Percentiles rank a stretch among this genome's conserved stretches.
Conservation (phyloP, 2,329 filamentous ascomycete genomes). For the Aschersonia sp. region DNA sequence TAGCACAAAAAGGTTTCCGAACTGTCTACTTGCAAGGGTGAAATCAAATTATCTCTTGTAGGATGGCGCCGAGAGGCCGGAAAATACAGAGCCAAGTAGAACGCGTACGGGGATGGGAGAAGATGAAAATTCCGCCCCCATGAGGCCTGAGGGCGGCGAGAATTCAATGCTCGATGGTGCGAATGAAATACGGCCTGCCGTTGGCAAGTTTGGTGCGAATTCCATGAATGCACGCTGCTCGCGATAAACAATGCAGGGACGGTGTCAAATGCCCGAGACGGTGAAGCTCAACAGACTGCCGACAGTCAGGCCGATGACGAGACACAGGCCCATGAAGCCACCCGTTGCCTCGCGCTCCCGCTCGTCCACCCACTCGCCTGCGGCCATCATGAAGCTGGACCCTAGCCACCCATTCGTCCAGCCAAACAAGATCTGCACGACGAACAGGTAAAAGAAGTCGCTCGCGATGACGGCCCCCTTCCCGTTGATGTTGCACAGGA, state of each 20-base stretch:
- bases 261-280: slow-evolving; percentile 28
- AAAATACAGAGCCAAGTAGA: too few relatives aligned
- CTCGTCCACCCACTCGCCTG: slow-evolving; percentile 64
- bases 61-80: too few relatives aligned
- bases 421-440: slow-evolving; percentile 76
- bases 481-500: slow-evolving; percentile 77
- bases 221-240: too few relatives aligned
- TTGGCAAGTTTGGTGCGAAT: too few relatives aligned
- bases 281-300: slow-evolving; percentile 88
- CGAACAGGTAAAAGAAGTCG: slow-evolving; percentile 74
- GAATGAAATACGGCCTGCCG: neutral
- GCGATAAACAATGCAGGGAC: too few relatives aligned
- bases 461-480: slow-evolving; percentile 59
- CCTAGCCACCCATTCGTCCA: slow-evolving; percentile 77
- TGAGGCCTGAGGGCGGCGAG: too few relatives aligned
- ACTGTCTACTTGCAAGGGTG: too few relatives aligned
- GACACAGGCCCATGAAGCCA: slow-evolving; percentile 82
- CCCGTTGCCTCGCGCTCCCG: slow-evolving; percentile 79
- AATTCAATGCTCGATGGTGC: too few relatives aligned
- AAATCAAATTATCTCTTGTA: too few relatives aligned
- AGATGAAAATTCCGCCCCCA: too few relatives aligned
- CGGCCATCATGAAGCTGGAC: slow-evolving; percentile 83
- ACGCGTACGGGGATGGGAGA: too few relatives aligned
- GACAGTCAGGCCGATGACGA: slow-evolving; percentile 68
- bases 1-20: too few relatives aligned